Base-by-base conservation (phyloP, 1,139 yeast species). In the Pichia cactophila region DNA sequence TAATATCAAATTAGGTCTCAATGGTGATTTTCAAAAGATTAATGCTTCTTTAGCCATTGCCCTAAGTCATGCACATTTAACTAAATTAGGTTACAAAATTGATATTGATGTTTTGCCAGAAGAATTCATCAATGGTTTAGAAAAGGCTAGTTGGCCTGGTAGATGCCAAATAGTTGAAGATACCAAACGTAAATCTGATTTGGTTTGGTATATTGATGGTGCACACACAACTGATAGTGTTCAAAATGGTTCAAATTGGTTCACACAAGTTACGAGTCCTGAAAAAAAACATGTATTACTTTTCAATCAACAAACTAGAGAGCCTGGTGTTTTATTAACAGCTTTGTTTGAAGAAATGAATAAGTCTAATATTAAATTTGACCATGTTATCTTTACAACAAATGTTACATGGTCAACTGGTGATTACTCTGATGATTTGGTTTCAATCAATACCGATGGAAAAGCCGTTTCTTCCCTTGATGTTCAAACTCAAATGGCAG, bases 231-330 rank as follows among this genome's bases (percentile, higher is more conserved):
- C 77, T 42, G 98, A 92, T 61, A 86, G 96, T 51, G 79, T 94
- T 35, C 73, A 73, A 31, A 95, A 82, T 16, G 86, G 97, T 0
- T 77, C 92, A 0, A 69, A 69, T 12, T 92, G 99, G 99, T 87
- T 85, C 60, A 73, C 70, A 37, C 59, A 69, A 20, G 67, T 63
- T 7, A 55, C 64, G 2, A 56, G 59, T 43, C 50, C 54, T 14
- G 57, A 61, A 20, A 56, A 54, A 28, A 55, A 53, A 38, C 70
- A 63, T 54, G 78, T 84, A 7, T 72, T 94, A 26, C 67, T 92
- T 8, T 94, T 94, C 70, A 94, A 94, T 64, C 98, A 94, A 66
- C 98, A 94, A 66, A 86, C 89, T 28, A 77, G 98, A 60, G 96
- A 90, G 61, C 94, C 94, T 12, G 75, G 73, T 41, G 77, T 77